Evolutionary conservation across 768 basidiomycete species (phyloP).

Genomic region (Suillus discolor): DNA sequence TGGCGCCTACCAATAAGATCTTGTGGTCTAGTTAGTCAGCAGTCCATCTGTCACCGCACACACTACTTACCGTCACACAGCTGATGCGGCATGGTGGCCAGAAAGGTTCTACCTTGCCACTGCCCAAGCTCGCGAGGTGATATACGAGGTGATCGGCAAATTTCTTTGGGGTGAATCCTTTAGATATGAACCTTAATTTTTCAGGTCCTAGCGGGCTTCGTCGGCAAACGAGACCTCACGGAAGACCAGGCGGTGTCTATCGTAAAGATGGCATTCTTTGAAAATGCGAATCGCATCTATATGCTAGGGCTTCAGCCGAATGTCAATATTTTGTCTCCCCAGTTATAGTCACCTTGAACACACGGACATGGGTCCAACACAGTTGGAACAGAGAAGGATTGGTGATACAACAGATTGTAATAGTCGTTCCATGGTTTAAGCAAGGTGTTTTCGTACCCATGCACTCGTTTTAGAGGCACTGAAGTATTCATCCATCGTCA

Average conservation of each 20-base stretch:
- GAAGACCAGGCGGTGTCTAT: slow-evolving; percentile 57
- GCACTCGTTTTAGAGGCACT: not conserved
- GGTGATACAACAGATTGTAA: not conserved
- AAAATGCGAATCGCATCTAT: slow-evolving; percentile 69
- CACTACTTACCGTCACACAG: slow-evolving; percentile 33
- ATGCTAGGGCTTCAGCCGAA: slow-evolving; percentile 48
- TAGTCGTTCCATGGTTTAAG: not conserved
- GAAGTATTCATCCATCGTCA: slow-evolving; percentile 29
- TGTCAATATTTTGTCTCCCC: slow-evolving; percentile 9
- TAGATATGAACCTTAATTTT: not conserved
- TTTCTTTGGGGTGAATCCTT: not conserved
- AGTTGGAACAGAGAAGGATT: not conserved
- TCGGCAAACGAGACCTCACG: slow-evolving; percentile 51
- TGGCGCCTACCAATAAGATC: slow-evolving; percentile 77
- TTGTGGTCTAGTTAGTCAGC: slow-evolving; percentile 71
- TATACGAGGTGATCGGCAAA: slow-evolving; percentile 52
- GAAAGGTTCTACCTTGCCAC: slow-evolving; percentile 74
- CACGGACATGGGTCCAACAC: not conserved
- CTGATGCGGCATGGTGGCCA: slow-evolving; percentile 74
- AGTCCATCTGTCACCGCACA: not conserved
- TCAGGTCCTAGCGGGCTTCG: slow-evolving; percentile 59
- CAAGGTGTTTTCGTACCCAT: not conserved
- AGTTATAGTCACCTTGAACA: no score
- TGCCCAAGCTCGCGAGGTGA: slow-evolving; percentile 60
- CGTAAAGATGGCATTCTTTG: slow-evolving; percentile 60